Conservation (phyloP, 2,329 filamentous ascomycete genomes). For the Aureobasidium leucospermi region DNA sequence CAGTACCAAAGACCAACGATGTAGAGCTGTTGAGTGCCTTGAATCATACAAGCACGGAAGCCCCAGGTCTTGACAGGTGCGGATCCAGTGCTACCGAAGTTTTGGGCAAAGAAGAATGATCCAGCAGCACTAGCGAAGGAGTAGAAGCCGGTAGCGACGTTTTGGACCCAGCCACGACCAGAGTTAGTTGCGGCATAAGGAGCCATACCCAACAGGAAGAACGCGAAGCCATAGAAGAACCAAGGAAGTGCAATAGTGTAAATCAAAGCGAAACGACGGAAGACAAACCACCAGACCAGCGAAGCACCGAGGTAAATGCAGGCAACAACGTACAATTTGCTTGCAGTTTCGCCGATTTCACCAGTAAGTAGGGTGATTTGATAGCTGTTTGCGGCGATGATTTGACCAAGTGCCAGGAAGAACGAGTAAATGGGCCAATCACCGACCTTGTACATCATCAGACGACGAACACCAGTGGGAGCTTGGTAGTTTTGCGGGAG, state of each 20-base stretch:
- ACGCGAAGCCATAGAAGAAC: constrained; percentile 55
- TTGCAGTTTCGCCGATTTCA: constrained; percentile 51
- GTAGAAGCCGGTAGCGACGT: constrained; percentile 55
- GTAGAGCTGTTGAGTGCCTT: constrained; percentile 61
- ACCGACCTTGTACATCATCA: constrained; percentile 50
- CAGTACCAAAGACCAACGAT: constrained; percentile 60
- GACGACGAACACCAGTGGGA: constrained; percentile 48
- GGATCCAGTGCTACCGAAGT: constrained; percentile 50
- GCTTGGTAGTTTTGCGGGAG: constrained; percentile 50
- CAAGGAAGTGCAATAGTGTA: constrained; percentile 55
- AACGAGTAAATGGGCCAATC: constrained; percentile 59
- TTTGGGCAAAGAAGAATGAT: constrained; percentile 59
- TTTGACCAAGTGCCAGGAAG: constrained; percentile 54
- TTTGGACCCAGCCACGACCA: constrained; percentile 48
- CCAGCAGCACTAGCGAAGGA: constrained; percentile 56
- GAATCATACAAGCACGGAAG: constrained; percentile 59
- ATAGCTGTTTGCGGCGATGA: constrained; percentile 59
- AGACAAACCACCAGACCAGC: constrained; percentile 56
- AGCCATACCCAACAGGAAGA: constrained; percentile 55
- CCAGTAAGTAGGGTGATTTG: constrained; percentile 62
- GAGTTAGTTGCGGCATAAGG: constrained; percentile 42
- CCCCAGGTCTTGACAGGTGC: constrained; percentile 58
- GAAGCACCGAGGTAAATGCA: constrained; percentile 53
- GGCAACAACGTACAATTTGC: constrained; percentile 54
- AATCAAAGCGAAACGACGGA: constrained; percentile 51